Conservation (phyloP, 306 rosid species). For the Prosopis cineraria region DNA sequence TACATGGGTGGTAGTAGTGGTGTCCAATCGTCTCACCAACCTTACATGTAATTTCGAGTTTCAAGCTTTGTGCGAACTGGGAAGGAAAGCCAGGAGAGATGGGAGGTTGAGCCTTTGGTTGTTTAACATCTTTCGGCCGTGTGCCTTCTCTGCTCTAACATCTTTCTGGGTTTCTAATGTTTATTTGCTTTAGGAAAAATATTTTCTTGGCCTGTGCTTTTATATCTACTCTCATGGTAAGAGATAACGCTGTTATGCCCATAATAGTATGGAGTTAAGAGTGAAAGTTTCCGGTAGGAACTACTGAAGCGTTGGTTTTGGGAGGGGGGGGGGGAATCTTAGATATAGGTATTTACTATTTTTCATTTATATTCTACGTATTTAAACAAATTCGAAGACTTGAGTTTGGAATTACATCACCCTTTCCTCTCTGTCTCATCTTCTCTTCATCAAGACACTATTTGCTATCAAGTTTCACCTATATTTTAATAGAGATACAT, state of each 20-base stretch:
- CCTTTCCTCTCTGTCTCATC: no score
- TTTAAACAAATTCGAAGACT: no score
- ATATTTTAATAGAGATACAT: no score
- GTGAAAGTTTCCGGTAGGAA: no score
- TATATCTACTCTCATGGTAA: background rate
- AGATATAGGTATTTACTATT: no score
- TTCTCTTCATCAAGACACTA: no score
- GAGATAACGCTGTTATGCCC: no score
- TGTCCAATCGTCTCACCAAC: constrained; percentile 61
- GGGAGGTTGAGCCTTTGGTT: constrained; percentile 33
- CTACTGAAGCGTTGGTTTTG: no score
- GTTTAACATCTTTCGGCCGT: background rate
- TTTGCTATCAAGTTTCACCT: no score
- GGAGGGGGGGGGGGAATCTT: no score
- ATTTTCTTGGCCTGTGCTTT: background rate
- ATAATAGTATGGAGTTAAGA: background rate
- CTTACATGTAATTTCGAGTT: constrained; percentile 49
- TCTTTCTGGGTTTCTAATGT: constrained; percentile 1
- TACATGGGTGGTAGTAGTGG: constrained; percentile 54
- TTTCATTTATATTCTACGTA: no score
- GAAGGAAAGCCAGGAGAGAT: constrained; percentile 26
- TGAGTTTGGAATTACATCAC: no score
- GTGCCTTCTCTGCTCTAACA: background rate
- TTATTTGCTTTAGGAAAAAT: background rate
- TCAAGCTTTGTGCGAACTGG: constrained; percentile 13